Percentiles rank a stretch among this genome's conserved stretches.
phyloP scores from a whole-genome alignment of 1,139 yeast species.

The Geotrichum histeridarum region DNA sequence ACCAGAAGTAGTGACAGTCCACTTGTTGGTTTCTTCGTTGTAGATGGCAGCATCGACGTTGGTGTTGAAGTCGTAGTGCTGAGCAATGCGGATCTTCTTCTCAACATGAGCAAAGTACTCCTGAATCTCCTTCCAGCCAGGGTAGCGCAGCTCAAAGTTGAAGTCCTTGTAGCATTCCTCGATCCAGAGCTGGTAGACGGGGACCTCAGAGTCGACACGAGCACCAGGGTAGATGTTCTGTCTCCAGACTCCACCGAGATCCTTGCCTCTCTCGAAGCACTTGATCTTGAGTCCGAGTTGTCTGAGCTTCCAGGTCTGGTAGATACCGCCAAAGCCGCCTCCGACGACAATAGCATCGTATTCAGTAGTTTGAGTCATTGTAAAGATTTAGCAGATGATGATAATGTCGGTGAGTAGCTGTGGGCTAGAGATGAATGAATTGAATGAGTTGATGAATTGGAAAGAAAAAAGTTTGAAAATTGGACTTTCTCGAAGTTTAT shows the following conservation, averaged over 20 bases:
- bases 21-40: slow-evolving; percentile 37
- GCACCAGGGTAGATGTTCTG: slow-evolving; percentile 49
- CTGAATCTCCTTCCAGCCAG: slow-evolving; percentile 48
- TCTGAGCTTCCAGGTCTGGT: slow-evolving; percentile 37
- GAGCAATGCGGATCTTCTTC: slow-evolving; percentile 37
- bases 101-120: slow-evolving; percentile 44
- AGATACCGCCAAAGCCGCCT: slow-evolving; percentile 48
- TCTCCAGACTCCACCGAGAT: slow-evolving; percentile 52
- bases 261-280: slow-evolving; percentile 44
- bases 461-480: no score
- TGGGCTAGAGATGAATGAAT: no score
- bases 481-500: no score
- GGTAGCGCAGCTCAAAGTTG: slow-evolving; percentile 41
- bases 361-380: slow-evolving; percentile 16
- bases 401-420: no score
- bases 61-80: slow-evolving; percentile 37
- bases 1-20: slow-evolving; percentile 41
- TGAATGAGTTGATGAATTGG: no score
- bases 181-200: slow-evolving; percentile 47
- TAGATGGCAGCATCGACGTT: slow-evolving; percentile 36
- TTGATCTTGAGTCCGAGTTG: slow-evolving; percentile 37
- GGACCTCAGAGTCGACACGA: slow-evolving; percentile 49
- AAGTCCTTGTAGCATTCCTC: slow-evolving; percentile 44
- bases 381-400: background rate
- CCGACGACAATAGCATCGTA: slow-evolving; percentile 43